These are phyloP conservation scores for Xylariaceae sp. DNA, from an alignment of 2,329 filamentous ascomycete species.

Conservation along the genomic window DNA sequence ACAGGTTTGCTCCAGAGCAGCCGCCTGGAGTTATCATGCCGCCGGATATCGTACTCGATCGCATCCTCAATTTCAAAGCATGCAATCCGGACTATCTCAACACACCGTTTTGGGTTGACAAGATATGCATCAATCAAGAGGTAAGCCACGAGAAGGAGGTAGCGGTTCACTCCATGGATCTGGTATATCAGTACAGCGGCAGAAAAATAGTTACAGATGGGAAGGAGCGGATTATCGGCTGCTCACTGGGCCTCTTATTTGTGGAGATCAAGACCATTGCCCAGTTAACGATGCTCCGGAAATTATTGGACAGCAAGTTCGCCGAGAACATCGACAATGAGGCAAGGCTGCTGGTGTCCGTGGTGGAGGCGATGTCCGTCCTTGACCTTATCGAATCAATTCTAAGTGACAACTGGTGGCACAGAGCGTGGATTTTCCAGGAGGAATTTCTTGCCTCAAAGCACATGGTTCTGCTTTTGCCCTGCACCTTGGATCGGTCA, in stretches of 20 bases:
- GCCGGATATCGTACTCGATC: conserved; percentile 4
- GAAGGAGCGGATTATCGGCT: conserved; percentile 6
- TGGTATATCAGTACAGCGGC: conserved; percentile 13
- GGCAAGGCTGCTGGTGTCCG: background rate
- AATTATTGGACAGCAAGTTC: background rate
- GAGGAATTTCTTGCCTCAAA: conserved; percentile 12
- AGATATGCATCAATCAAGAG: conserved; percentile 9
- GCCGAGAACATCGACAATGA: background rate
- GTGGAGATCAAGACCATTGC: conserved; percentile 1
- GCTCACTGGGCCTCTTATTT: conserved; percentile 11
- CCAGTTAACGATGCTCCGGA: background rate
- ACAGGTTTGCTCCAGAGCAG: conserved; percentile 10
- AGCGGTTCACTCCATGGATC: conserved; percentile 12
- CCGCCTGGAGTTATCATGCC: conserved; percentile 9
- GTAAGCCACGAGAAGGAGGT: conserved; percentile 4
- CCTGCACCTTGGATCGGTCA: conserved; percentile 1
- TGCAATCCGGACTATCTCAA: conserved; percentile 5
- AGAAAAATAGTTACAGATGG: conserved; percentile 9
- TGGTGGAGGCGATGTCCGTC: conserved; percentile 7
- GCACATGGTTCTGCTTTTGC: conserved; percentile 8
- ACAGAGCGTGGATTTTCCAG: conserved; percentile 12
- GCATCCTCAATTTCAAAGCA: conserved; percentile 8
- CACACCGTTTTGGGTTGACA: conserved; percentile 6
- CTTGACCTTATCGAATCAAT: conserved; percentile 8
- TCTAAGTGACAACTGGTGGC: conserved; percentile 15